Evolutionary conservation across 768 basidiomycete species (phyloP), one percentile per base, ranked within the genome.

Genomic region (Atractiella rhizophila): DNA sequence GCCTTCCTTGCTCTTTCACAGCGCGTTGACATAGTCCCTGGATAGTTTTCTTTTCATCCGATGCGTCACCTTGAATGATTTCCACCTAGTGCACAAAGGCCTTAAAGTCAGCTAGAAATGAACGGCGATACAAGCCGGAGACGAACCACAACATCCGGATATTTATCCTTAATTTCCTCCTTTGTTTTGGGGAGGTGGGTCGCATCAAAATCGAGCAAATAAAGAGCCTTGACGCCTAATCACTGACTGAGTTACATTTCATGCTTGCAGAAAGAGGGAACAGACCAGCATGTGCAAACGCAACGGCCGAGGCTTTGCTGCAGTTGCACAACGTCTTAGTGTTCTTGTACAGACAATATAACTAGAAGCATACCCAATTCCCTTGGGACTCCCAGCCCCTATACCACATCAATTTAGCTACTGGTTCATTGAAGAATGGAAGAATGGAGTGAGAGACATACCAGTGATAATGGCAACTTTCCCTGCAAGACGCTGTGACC

Each of bases 71-170:
- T 54, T 73, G 68, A 26, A 75, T 52, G 10, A 64, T 67, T 2
- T 78, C 78, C n/a, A 73, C 73, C 83, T 88, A 49, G 4, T 13
- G 31, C 2, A 3, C 29, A 16, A 13, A 12, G 20, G 32, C n/a
- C n/a, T 9, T 10, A n/a, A 16, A 26, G 8, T 1, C 25, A 27
- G 9, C 1, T 2, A 25, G 1, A 23, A n/a, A 13, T 4, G 18
- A 21, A n/a, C 8, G 15, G 26, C 32, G 24, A 24, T 11, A 10
- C 24, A 39, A 20, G 4, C 10, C 20, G 24, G 40, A n/a, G 28
- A 45, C 59, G 16, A 45, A 79, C 83, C 64, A 78, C 76, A 35
- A 85, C 78, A 47, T 74, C 71, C 5, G 78, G 69, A 54, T 82
- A 83, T 35, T 60, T 61, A 31, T 60, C 59, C 50, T 69, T 59